These are phyloP conservation scores for Arthroderma sp. DNA, from an alignment of 2,329 filamentous ascomycete genomes.

Conservation along the genomic window DNA sequence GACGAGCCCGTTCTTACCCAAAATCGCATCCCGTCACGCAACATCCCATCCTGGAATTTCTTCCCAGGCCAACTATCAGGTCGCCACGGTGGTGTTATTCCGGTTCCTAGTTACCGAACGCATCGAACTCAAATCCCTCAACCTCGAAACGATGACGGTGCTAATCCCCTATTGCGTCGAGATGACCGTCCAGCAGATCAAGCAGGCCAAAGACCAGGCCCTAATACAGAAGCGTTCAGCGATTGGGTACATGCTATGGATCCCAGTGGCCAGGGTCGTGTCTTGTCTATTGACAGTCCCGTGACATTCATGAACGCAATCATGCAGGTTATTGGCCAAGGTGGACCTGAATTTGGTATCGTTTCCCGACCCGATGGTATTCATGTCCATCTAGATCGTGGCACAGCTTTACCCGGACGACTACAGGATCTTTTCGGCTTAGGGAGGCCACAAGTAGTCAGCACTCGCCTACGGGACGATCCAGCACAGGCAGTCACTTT, in stretches of 20 bases:
- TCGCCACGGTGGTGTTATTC: slow-evolving; percentile 29
- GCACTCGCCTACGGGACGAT: slow-evolving; percentile 32
- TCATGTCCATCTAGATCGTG: slow-evolving; percentile 43
- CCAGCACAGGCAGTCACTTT: slow-evolving; percentile 63
- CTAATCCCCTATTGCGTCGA: slow-evolving; percentile 74
- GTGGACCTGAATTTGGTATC: slow-evolving; percentile 29
- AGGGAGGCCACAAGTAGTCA: slow-evolving; percentile 13
- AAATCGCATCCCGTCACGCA: slow-evolving; percentile 42
- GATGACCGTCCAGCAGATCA: slow-evolving; percentile 24
- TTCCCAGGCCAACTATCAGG: slow-evolving; percentile 46
- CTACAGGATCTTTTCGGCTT: slow-evolving; percentile 38
- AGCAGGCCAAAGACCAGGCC: slow-evolving; percentile 23
- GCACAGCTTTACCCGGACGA: slow-evolving; percentile 36
- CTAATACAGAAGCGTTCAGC: slow-evolving; percentile 31
- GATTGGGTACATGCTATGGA: slow-evolving; percentile 43
- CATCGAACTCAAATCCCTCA: slow-evolving; percentile 35
- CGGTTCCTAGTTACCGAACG: slow-evolving; percentile 31
- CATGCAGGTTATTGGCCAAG: slow-evolving; percentile 40
- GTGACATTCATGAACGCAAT: slow-evolving; percentile 46
- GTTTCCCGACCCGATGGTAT: slow-evolving; percentile 37
- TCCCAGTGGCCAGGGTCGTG: slow-evolving; percentile 29
- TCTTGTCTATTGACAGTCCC: slow-evolving; percentile 37
- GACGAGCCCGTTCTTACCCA: slow-evolving; percentile 39
- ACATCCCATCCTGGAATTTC: slow-evolving; percentile 51
- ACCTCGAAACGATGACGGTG: slow-evolving; percentile 60